phyloP scores from a whole-genome alignment of 352 stramenopile genomes.

The Globisporangium viniferum region DNA sequence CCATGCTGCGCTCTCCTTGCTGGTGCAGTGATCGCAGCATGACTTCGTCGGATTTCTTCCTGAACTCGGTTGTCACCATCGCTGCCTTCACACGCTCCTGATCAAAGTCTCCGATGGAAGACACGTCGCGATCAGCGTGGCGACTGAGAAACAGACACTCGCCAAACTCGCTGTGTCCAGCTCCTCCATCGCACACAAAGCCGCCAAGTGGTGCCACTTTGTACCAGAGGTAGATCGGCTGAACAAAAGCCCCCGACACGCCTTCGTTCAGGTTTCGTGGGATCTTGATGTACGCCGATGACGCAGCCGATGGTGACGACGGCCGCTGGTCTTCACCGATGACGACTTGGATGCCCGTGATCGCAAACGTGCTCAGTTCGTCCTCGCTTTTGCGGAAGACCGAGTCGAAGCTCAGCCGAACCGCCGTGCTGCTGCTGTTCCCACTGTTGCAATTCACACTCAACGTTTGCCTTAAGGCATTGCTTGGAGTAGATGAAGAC shows the following conservation, averaged over 20 bases:
- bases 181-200: slow-evolving; percentile 49
- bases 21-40: slow-evolving; percentile 40
- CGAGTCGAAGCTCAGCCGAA: slow-evolving; percentile 33
- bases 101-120: slow-evolving; percentile 22
- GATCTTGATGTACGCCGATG: slow-evolving; percentile 50
- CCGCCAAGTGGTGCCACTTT: slow-evolving; percentile 42
- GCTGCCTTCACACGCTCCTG: slow-evolving; percentile 22
- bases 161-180: slow-evolving; percentile 53
- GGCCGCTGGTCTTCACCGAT: slow-evolving; percentile 23
- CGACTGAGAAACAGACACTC: slow-evolving; percentile 66
- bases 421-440: slow-evolving; percentile 18
- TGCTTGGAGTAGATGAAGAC: slow-evolving; percentile 10
- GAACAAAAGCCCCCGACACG: slow-evolving; percentile 14
- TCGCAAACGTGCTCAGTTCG: slow-evolving; percentile 36
- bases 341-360: slow-evolving; percentile 58
- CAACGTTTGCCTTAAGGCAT: slow-evolving; percentile 3
- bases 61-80: slow-evolving; percentile 8
- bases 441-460: slow-evolving; percentile 32
- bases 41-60: slow-evolving; percentile 26
- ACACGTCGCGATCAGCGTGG: slow-evolving; percentile 20
- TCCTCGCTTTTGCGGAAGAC: slow-evolving; percentile 20
- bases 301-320: slow-evolving; percentile 23
- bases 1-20: slow-evolving; percentile 48
- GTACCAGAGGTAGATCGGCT: slow-evolving; percentile 60
- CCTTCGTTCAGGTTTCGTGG: slow-evolving; percentile 53